A percentile compares a stretch with the other conserved stretches of the same genome.
Evolutionary conservation across 805 yeast species (phyloP).

Genomic region (Metschnikowia aberdeeniae): DNA sequence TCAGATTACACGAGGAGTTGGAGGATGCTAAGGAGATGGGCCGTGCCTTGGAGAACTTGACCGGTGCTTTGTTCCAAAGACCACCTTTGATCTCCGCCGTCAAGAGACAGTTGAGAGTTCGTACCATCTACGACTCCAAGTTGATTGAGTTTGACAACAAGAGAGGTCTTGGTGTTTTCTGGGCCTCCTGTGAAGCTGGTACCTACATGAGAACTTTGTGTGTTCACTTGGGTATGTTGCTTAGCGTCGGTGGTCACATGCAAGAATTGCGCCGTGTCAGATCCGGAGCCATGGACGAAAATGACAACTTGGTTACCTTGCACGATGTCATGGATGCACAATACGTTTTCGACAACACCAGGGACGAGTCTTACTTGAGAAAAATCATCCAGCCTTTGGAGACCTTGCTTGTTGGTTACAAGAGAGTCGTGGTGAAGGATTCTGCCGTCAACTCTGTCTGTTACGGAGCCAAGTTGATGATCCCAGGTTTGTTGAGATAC

Average conservation of each 20-base stretch:
- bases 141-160: constrained; percentile 95
- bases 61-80: constrained; percentile 98
- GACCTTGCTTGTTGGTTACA: constrained; percentile 88
- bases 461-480: constrained; percentile 98
- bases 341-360: constrained; percentile 94
- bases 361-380: constrained; percentile 94
- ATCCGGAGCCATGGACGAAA: constrained; percentile 91
- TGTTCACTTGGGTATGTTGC: constrained; percentile 96
- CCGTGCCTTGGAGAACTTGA: constrained; percentile 84
- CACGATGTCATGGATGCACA: constrained; percentile 98
- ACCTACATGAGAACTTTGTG: constrained; percentile 99
- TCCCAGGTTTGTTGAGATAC: constrained; percentile 95
- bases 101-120: constrained; percentile 96
- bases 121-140: constrained; percentile 95
- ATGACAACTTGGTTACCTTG: constrained; percentile 87
- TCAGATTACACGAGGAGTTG: constrained; percentile 89
- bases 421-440: constrained; percentile 90
- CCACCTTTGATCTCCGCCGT: constrained; percentile 99
- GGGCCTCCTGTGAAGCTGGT: constrained; percentile 99
- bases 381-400: constrained; percentile 93
- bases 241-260: constrained; percentile 99
- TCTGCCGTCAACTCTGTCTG: constrained; percentile 97
- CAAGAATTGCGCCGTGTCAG: constrained; percentile 99
- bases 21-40: constrained; percentile 87
- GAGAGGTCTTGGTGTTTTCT: constrained; percentile 94